Evolutionary conservation across 1,139 yeast species (phyloP).

Genomic region (Yamadazyma atmosphaerica): DNA sequence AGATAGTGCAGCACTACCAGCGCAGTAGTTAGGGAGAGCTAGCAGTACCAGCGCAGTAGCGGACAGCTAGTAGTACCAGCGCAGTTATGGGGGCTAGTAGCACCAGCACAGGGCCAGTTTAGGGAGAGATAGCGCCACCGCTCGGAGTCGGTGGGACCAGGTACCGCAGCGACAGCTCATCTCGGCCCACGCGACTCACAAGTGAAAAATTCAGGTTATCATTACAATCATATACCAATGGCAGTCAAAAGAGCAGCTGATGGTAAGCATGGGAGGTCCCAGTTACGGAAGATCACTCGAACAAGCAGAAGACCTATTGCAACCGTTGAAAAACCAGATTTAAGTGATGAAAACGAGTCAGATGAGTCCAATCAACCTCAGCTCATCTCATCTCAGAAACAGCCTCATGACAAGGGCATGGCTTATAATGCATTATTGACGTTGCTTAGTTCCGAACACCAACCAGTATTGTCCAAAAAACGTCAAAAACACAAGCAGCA

Average conservation of each 20-base stretch:
- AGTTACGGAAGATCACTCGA: constrained; percentile 58
- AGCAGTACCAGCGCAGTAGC: too few species aligned
- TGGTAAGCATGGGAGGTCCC: constrained; percentile 50
- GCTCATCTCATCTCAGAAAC: too few species aligned
- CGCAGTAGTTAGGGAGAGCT: too few species aligned
- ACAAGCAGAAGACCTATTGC: constrained; percentile 32
- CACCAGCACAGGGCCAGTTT: too few species aligned
- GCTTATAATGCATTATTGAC: constrained; percentile 81
- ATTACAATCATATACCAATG: not conserved
- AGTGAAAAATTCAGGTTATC: not conserved
- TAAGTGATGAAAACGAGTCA: constrained; percentile 1
- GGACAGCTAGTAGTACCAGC: too few species aligned
- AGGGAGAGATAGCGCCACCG: too few species aligned
- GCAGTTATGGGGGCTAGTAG: too few species aligned
- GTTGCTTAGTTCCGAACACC: constrained; percentile 58
- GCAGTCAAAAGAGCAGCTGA: constrained; percentile 9
- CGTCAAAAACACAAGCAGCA: constrained; percentile 18
- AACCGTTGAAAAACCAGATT: constrained; percentile 19
- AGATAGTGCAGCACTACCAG: too few species aligned
- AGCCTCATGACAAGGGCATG: constrained; percentile 34
- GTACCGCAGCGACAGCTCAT: too few species aligned
- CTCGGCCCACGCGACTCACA: not conserved
- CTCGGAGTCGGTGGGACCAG: too few species aligned
- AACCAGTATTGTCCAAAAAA: too few species aligned
- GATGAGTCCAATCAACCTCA: too few species aligned